Evolutionary conservation across 148 eudicot genomes (phyloP).

Genomic region (Rheum nobile): DNA sequence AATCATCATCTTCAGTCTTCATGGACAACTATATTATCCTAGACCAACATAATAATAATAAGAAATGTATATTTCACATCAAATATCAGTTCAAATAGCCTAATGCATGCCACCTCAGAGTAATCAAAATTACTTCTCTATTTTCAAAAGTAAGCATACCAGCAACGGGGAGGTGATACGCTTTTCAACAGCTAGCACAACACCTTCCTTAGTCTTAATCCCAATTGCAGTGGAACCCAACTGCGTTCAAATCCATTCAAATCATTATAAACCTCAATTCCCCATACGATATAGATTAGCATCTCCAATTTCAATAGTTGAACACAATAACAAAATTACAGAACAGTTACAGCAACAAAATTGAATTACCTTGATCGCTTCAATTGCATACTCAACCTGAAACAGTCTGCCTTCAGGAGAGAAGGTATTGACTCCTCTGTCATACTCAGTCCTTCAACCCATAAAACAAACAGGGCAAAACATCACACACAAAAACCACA

Average conservation of each 20-base stretch:
- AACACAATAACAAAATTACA: neutral
- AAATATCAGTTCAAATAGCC: neutral
- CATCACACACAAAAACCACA: neutral
- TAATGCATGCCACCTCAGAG: neutral
- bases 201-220: constrained; percentile 86
- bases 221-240: constrained; percentile 97
- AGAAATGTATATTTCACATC: neutral
- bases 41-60: neutral
- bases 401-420: constrained; percentile 42
- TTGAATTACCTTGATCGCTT: constrained; percentile 73
- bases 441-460: constrained; percentile 39
- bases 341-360: neutral
- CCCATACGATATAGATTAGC: neutral
- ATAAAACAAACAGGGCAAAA: neutral
- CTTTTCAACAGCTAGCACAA: constrained; percentile 95
- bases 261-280: neutral
- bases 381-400: constrained; percentile 50
- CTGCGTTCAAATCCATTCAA: constrained; percentile 24
- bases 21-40: neutral
- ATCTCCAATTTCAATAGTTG: neutral
- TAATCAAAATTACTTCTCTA: neutral
- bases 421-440: constrained; percentile 50
- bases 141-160: constrained; percentile 29
- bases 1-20: neutral
- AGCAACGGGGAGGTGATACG: constrained; percentile 88